Conservation (phyloP, 2,329 filamentous ascomycete genomes). For the Aspergillus viridinutans region DNA sequence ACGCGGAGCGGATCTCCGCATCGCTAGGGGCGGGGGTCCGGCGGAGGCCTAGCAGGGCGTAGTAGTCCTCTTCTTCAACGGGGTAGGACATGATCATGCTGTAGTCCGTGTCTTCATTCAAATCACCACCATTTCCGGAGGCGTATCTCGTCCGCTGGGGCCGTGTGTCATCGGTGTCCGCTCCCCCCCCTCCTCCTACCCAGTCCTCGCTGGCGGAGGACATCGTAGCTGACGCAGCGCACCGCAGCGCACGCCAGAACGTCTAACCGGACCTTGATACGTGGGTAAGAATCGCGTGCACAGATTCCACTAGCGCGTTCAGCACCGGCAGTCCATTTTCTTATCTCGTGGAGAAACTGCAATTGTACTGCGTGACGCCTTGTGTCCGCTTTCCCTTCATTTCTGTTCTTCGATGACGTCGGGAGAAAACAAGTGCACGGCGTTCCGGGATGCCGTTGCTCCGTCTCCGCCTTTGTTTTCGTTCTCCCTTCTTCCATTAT, state of each 20-base stretch:
- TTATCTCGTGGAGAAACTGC: background rate
- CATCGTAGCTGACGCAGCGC: background rate
- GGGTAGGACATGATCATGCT: conserved; percentile 26
- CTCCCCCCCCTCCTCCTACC: background rate
- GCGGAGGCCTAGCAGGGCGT: conserved; percentile 38
- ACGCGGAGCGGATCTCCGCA: conserved; percentile 41
- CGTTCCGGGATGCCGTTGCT: background rate
- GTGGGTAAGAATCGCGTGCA: background rate
- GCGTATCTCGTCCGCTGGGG: background rate
- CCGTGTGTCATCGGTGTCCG: background rate
- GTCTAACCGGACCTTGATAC: too few species aligned
- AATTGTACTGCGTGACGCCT: background rate
- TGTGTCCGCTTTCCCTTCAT: background rate
- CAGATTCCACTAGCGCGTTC: background rate
- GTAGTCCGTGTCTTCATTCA: conserved; percentile 21
- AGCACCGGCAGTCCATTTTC: background rate
- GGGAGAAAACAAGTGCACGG: background rate
- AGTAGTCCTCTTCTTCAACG: conserved; percentile 35
- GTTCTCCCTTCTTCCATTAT: too few species aligned
- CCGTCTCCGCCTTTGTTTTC: background rate
- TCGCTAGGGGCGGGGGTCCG: conserved; percentile 38
- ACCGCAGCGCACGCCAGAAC: background rate
- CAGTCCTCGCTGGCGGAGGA: background rate
- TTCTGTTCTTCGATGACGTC: background rate
- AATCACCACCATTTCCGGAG: background rate